phyloP scores from a whole-genome alignment of 192 early-diverging fungal species.

The Linnemannia schmuckeri region DNA sequence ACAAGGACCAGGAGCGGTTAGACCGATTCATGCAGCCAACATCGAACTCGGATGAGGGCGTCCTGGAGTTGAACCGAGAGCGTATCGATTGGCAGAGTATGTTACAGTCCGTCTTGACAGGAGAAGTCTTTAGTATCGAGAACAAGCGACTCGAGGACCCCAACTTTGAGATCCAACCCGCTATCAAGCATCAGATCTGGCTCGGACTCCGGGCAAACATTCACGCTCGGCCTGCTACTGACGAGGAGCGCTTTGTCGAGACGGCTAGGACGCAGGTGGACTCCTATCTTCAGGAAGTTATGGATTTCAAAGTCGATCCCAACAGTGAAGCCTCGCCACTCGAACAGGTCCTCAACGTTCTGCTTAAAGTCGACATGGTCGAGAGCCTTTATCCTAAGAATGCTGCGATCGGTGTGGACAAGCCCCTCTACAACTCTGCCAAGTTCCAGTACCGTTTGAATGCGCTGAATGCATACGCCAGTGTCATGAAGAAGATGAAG shows the following conservation, averaged over 20 bases:
- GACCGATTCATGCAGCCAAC: constrained; percentile 54
- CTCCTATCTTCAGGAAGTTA: constrained; percentile 67
- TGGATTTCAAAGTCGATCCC: constrained; percentile 68
- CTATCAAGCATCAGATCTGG: constrained; percentile 76
- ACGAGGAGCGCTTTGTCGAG: constrained; percentile 78
- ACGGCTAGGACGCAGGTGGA: constrained; percentile 73
- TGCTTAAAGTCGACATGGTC: constrained; percentile 83
- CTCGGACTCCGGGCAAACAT: constrained; percentile 76
- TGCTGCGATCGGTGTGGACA: constrained; percentile 64
- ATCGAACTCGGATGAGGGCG: constrained; percentile 49
- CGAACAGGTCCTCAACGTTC: constrained; percentile 73
- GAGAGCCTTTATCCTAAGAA: constrained; percentile 85
- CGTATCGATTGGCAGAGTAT: constrained; percentile 90
- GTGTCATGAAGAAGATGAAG: constrained; percentile 76
- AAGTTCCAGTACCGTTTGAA: constrained; percentile 78
- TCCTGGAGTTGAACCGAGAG: constrained; percentile 62
- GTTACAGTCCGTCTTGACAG: constrained; percentile 83
- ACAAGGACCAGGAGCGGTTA: constrained; percentile 51
- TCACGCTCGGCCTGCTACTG: constrained; percentile 68
- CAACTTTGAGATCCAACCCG: constrained; percentile 45
- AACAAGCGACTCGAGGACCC: constrained; percentile 76
- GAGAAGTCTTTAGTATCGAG: constrained; percentile 88
- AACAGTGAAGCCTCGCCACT: constrained; percentile 56
- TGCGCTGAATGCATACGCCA: constrained; percentile 84
- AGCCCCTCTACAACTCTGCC: constrained; percentile 76